Evolutionary conservation across 441 rosid genomes (phyloP).

Genomic region (Capsella rubella): DNA sequence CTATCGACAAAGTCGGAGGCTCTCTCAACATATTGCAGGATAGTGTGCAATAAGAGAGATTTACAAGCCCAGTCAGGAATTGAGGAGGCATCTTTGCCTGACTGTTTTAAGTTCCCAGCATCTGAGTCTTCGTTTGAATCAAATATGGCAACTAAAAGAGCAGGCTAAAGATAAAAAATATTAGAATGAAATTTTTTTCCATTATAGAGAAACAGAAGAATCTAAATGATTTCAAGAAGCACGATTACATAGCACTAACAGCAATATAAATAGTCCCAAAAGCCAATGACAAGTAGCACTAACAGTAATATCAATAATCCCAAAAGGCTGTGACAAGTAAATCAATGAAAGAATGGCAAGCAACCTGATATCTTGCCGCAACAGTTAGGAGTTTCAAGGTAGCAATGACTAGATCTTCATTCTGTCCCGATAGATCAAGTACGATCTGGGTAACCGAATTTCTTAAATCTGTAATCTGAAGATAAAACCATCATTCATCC

Average conservation of each 20-base stretch:
- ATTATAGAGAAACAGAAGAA: conserved; percentile 19
- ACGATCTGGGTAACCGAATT: conserved; percentile 54
- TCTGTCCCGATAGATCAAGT: conserved; percentile 54
- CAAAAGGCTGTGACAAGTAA: conserved; percentile 25
- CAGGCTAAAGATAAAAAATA: conserved; percentile 69
- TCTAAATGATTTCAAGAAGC: conserved; percentile 9
- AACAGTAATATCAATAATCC: conserved; percentile 11
- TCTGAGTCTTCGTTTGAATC: conserved; percentile 53
- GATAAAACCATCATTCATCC: conserved; percentile 43
- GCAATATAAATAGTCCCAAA: conserved; percentile 6
- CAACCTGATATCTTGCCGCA: conserved; percentile 87
- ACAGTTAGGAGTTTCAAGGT: conserved; percentile 67
- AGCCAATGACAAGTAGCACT: conserved; percentile 26
- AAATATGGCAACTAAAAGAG: conserved; percentile 76
- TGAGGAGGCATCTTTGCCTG: conserved; percentile 49
- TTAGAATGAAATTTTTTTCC: conserved; percentile 26
- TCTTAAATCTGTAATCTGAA: conserved; percentile 73
- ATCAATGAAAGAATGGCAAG: conserved; percentile 37
- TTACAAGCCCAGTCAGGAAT: conserved; percentile 45
- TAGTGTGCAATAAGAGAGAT: conserved; percentile 57
- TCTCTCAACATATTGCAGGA: conserved; percentile 62
- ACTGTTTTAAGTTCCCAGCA: conserved; percentile 49
- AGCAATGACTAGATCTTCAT: conserved; percentile 76
- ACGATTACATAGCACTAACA: conserved; percentile 12
- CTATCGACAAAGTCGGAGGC: conserved; percentile 71